phyloP scores from a whole-genome alignment of 495 filamentous ascomycete genomes.

The Chaetomidium leptoderma region DNA sequence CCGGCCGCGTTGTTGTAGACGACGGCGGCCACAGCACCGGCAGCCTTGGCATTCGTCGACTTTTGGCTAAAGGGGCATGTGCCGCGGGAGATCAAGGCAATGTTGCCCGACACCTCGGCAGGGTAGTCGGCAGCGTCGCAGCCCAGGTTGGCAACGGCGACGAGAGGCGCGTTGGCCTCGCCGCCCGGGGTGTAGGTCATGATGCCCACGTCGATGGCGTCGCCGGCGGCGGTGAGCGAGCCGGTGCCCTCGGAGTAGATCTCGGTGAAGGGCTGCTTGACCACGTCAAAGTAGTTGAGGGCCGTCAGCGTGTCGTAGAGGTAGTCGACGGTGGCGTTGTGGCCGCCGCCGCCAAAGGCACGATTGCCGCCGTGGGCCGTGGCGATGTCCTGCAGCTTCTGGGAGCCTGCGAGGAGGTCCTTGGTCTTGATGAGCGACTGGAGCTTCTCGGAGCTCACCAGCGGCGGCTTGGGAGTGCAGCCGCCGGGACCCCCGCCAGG shows the following conservation, averaged over 20 bases:
- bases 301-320: slow-evolving; percentile 49
- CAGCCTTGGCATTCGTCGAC: slow-evolving; percentile 53
- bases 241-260: slow-evolving; percentile 33
- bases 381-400: slow-evolving; percentile 44
- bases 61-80: slow-evolving; percentile 59
- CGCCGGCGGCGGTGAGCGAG: slow-evolving; percentile 35
- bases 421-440: slow-evolving; percentile 38
- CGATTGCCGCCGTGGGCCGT: slow-evolving; percentile 42
- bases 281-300: slow-evolving; percentile 56
- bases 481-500: no score
- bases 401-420: slow-evolving; percentile 41
- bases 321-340: slow-evolving; percentile 61
- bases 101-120: slow-evolving; percentile 46
- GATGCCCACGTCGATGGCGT: slow-evolving; percentile 21
- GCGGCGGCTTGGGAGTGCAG: slow-evolving; percentile 5
- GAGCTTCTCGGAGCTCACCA: slow-evolving; percentile 24
- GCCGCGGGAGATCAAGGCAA: slow-evolving; percentile 62
- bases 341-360: slow-evolving; percentile 57
- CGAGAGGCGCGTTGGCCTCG: slow-evolving; percentile 41
- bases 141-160: slow-evolving; percentile 51
- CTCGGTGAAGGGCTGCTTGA: slow-evolving; percentile 53
- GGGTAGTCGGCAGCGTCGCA: slow-evolving; percentile 56
- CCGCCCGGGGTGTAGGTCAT: slow-evolving; percentile 46
- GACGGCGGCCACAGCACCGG: slow-evolving; percentile 55
- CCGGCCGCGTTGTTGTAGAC: slow-evolving; percentile 65